Evolutionary conservation across 176 grass and related monocot genomes (phyloP).

Genomic region (Cenchrus fungigraminus): DNA sequence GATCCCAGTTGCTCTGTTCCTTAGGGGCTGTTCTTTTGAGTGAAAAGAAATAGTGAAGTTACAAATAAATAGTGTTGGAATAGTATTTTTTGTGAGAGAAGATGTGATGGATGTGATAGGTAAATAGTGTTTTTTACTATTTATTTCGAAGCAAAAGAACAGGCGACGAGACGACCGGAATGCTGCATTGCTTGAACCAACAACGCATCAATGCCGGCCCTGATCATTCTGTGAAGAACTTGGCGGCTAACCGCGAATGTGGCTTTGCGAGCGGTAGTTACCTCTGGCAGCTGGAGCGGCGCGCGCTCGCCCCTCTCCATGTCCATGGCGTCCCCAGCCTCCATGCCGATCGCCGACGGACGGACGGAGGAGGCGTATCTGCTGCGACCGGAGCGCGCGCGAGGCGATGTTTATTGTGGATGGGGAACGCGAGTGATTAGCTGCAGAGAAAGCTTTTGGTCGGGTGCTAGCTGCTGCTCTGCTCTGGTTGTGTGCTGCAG

Average conservation of each 20-base stretch:
- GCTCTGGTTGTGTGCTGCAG: background rate
- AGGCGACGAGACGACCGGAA: no score
- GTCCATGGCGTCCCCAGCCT: conserved; percentile 45
- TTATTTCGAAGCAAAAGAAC: no score
- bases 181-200: no score
- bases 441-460: background rate
- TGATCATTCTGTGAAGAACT: no score
- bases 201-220: no score
- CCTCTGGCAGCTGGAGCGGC: conserved; percentile 33
- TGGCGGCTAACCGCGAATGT: no score
- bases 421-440: background rate
- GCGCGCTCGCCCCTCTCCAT: conserved; percentile 45
- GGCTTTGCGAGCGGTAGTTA: background rate
- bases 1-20: background rate
- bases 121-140: no score
- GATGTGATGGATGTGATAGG: no score
- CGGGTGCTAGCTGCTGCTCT: background rate
- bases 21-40: no score
- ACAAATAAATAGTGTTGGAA: no score
- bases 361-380: background rate
- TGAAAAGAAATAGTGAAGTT: no score
- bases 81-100: no score
- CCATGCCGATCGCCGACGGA: conserved; percentile 9
- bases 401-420: background rate
- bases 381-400: background rate